Percentiles rank a stretch among this genome's conserved stretches.
phyloP scores from a whole-genome alignment of 352 stramenopile species.

The Globisporangium lucens region DNA sequence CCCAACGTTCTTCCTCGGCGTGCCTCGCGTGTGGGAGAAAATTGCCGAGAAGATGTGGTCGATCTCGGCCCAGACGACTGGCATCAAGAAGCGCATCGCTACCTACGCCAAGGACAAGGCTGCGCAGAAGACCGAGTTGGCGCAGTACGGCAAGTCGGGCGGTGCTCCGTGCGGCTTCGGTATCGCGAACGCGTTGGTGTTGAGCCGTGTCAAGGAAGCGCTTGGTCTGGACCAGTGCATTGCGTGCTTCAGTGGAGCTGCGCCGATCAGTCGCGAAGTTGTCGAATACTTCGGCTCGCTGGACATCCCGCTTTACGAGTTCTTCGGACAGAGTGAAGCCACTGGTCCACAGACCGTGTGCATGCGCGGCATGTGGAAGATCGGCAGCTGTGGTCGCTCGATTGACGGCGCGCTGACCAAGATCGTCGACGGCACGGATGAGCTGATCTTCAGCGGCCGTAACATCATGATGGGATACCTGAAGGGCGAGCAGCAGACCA shows the following conservation, averaged over 20 bases:
- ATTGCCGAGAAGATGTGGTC: constrained; percentile 90
- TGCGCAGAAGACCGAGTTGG: constrained; percentile 66
- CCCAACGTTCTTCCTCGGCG: constrained; percentile 89
- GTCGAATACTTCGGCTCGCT: constrained; percentile 94
- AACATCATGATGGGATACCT: constrained; percentile 91
- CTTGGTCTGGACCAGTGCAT: constrained; percentile 90
- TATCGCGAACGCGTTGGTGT: constrained; percentile 84
- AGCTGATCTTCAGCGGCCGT: constrained; percentile 78
- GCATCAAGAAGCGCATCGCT: constrained; percentile 91
- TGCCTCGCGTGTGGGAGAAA: constrained; percentile 92
- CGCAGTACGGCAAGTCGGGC: constrained; percentile 85
- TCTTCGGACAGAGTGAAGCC: constrained; percentile 92
- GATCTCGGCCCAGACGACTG: constrained; percentile 80
- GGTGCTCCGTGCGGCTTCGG: constrained; percentile 87
- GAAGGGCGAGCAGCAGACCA: constrained; percentile 73
- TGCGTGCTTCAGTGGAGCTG: constrained; percentile 74
- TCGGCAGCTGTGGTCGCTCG: constrained; percentile 73
- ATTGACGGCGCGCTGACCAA: constrained; percentile 72
- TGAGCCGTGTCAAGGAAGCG: constrained; percentile 85
- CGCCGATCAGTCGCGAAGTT: constrained; percentile 92
- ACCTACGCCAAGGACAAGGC: constrained; percentile 89
- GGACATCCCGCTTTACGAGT: constrained; percentile 93
- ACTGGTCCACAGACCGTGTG: constrained; percentile 81
- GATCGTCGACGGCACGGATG: constrained; percentile 54
- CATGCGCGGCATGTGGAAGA: constrained; percentile 87